A percentile compares a stretch with the other conserved stretches of the same genome.
Evolutionary conservation across 1,284 basidiomycete genomes (phyloP).

Genomic region (Puccinia hordei): DNA sequence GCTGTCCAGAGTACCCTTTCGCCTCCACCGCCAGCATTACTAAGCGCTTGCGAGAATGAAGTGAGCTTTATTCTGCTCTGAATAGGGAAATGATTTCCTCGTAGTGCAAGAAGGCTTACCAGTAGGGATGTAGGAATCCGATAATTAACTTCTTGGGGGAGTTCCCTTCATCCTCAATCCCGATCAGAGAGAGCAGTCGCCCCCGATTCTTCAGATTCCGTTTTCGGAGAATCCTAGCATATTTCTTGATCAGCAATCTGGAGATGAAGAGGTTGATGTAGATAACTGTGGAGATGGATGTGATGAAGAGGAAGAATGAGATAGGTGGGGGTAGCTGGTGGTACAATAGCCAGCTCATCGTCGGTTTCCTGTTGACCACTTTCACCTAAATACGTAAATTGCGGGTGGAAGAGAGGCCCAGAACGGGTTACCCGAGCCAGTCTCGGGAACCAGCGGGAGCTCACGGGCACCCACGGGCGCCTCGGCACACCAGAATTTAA

Average conservation of each 20-base stretch:
- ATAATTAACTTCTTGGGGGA: slow-evolving; percentile 62
- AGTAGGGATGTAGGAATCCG: slow-evolving; percentile 94
- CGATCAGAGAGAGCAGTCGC: background rate
- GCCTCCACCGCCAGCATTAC: slow-evolving; percentile 95
- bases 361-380: background rate
- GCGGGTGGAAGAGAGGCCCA: background rate
- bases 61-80: background rate
- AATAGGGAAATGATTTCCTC: too few species aligned
- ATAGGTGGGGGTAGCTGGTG: background rate
- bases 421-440: background rate
- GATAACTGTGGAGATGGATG: background rate
- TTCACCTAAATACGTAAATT: background rate
- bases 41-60: slow-evolving; percentile 58
- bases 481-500: background rate
- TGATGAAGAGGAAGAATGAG: background rate
- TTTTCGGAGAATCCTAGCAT: background rate
- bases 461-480: background rate
- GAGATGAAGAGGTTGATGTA: background rate
- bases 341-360: background rate
- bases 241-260: background rate
- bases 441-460: too few species aligned
- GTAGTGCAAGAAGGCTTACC: slow-evolving; percentile 65
- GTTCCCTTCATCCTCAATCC: background rate
- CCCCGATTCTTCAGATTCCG: background rate
- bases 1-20: slow-evolving; percentile 96